These are phyloP conservation scores for Martiniozyma abietophila DNA, from an alignment of 805 yeast species.

Conservation along the genomic window DNA sequence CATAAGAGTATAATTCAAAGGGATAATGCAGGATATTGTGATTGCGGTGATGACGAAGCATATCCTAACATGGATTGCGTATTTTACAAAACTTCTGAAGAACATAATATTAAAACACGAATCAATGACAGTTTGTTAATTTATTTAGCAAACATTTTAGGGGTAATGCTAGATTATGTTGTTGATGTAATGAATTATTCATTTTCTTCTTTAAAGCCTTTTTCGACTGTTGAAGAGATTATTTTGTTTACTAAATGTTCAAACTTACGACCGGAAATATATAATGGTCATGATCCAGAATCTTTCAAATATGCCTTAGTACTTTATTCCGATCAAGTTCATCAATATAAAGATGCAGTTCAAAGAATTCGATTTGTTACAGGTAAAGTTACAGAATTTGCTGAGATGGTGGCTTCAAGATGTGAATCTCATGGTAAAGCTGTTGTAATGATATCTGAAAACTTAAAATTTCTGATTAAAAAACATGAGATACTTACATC, in stretches of 20 bases:
- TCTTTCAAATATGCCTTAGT: conserved; percentile 45
- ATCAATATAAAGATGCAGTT: conserved; percentile 67
- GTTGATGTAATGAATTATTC: conserved; percentile 50
- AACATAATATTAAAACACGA: conserved; percentile 5
- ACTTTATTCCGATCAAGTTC: conserved; percentile 71
- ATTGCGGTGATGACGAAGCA: conserved; percentile 85
- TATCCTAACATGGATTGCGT: conserved; percentile 55
- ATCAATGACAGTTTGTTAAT: conserved; percentile 33
- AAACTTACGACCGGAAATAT: conserved; percentile 28
- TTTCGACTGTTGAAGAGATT: conserved; percentile 17
- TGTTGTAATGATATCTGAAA: conserved; percentile 48
- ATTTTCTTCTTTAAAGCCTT: conserved; percentile 29
- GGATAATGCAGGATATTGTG: conserved; percentile 72
- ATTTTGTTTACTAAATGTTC: conserved; percentile 20
- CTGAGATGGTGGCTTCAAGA: conserved; percentile 59
- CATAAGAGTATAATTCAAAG: conserved; percentile 54
- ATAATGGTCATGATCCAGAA: conserved; percentile 35
- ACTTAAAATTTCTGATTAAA: conserved; percentile 39
- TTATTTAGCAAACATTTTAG: conserved; percentile 34
- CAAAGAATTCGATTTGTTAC: conserved; percentile 58
- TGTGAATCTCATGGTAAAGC: conserved; percentile 63
- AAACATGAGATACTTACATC: conserved; percentile 48
- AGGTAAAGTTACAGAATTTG: conserved; percentile 52
- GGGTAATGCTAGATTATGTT: conserved; percentile 45
- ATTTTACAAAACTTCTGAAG: conserved; percentile 17